Base-by-base conservation (phyloP, 2,329 filamentous ascomycete genomes). In the Aspergillus transmontanensis region DNA sequence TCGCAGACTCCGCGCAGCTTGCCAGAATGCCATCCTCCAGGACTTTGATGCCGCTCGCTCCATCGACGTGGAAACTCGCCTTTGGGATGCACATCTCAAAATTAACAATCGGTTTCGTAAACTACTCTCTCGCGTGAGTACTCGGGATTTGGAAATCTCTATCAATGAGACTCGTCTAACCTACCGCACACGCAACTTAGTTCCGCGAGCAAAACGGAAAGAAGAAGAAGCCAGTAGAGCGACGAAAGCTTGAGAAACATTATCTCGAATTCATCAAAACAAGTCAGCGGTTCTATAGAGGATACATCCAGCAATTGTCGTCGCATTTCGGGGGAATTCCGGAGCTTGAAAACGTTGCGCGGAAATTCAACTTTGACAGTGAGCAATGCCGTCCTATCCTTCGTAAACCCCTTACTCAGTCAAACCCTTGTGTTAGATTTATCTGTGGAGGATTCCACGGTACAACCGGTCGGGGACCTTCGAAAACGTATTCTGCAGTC, bases 201-300 rank as follows among this genome's bases (percentile, higher is more conserved):
- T 86, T 80, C 77, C 80, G 79, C 58, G 80, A 85, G 68, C 82
- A 82, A 62, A 76, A 77, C 46, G 79, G 79, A 62, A 84, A 83
- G 69, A 84, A 83, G 68, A 84, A 84, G 71, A 83, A 82, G 70
- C 81, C 83, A 61, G 86, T 89, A 53, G 85, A 87, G 78, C 88
- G 87, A 71, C 88, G 94, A 66, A 95, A 93, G 78, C 82, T 94
- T 57, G 90, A 92, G 75, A 94, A 91, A 78, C 85, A 89, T 67
- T 98, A 96, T 77, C 83, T 90, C 62, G 87, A 88, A 69, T 98
- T 96, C 76, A 87, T 98, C 70, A 96, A 94, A 78, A 90, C 89
- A 54, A 91, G 93, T 68, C 92, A 95, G 78, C 88, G 88, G 71
- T 97, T 96, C 77, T 98, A 98, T 82, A 88, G 91, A 72, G 89